A percentile compares a stretch with the other conserved stretches of the same genome.
Evolutionary conservation across 2,329 filamentous ascomycete species (phyloP).

Genomic region (Trichoderma sp.): DNA sequence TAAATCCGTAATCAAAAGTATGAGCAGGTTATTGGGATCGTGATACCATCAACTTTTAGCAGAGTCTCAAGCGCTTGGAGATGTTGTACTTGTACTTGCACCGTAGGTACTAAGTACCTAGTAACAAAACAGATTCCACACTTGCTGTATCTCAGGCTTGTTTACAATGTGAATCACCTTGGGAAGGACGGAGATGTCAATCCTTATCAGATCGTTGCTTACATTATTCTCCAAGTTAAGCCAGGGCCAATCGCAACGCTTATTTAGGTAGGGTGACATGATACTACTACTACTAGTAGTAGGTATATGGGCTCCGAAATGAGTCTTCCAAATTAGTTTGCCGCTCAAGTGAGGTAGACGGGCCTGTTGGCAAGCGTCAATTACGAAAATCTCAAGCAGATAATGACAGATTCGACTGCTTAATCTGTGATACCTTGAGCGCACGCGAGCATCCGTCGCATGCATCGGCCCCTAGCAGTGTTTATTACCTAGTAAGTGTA

Average conservation of each 20-base stretch:
- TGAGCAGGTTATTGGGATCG: background rate
- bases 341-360: background rate
- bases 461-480: background rate
- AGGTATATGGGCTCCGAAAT: background rate
- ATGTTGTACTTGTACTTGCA: background rate
- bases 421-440: background rate
- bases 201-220: background rate
- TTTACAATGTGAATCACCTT: background rate
- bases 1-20: background rate
- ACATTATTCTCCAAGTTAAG: background rate
- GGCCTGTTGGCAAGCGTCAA: background rate
- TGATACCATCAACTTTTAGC: background rate
- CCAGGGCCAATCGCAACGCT: background rate
- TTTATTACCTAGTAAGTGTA: background rate
- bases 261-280: background rate
- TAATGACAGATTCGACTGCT: background rate
- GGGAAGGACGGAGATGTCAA: background rate
- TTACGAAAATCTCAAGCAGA: background rate
- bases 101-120: background rate
- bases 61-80: background rate
- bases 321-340: background rate
- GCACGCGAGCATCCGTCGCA: background rate
- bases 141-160: too few species aligned
- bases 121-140: background rate
- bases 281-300: too few species aligned